Conservation (phyloP, 164 flowering plant species). For the Liquidambar formosana region DNA sequence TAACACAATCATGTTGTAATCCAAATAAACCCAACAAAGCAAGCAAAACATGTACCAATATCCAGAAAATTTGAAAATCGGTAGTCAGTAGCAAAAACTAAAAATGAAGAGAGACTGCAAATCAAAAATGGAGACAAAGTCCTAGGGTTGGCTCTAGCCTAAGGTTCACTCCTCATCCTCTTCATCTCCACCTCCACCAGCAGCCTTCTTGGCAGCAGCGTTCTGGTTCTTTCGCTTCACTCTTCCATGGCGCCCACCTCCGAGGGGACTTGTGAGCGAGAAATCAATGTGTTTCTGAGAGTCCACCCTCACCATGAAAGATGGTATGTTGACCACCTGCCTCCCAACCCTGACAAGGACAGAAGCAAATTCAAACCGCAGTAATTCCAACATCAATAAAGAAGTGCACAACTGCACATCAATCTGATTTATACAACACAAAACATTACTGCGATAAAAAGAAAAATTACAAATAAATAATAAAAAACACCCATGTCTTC, state of each 20-base stretch:
- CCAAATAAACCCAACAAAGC: background rate
- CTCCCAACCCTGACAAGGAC: slow-evolving; percentile 41
- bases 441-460: no score
- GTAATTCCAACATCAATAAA: background rate
- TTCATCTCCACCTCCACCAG: slow-evolving; percentile 55
- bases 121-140: background rate
- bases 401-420: no score
- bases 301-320: slow-evolving; percentile 53
- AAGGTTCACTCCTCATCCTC: slow-evolving; percentile 48
- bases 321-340: slow-evolving; percentile 47
- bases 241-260: slow-evolving; percentile 53
- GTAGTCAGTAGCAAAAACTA: background rate
- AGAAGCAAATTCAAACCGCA: background rate
- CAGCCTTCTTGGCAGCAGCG: slow-evolving; percentile 62
- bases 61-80: background rate
- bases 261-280: slow-evolving; percentile 47
- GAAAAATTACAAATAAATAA: no score
- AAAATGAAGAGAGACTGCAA: background rate
- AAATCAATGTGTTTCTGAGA: slow-evolving; percentile 49
- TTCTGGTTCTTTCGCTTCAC: slow-evolving; percentile 58
- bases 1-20: background rate
- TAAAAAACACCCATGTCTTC: no score
- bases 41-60: background rate
- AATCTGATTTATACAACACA: no score
- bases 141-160: background rate